A percentile compares a stretch with the other conserved stretches of the same genome.
Evolutionary conservation across 2,329 filamentous ascomycete genomes (phyloP).

Genomic region (Purpureocillium lavendulum): DNA sequence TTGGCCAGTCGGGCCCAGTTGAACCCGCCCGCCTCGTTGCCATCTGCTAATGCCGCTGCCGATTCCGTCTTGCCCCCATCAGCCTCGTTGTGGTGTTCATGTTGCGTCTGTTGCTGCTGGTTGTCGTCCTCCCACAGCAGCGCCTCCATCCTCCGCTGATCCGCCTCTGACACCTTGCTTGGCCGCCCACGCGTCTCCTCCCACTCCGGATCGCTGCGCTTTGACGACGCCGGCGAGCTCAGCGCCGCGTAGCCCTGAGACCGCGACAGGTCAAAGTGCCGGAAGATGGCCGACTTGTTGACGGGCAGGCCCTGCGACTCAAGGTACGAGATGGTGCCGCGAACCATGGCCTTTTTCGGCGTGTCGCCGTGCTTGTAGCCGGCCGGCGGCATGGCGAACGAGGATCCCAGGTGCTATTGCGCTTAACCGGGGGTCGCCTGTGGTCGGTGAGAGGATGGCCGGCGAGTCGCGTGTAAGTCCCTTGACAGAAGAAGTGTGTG

Average conservation of each 20-base stretch:
- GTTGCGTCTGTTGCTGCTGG: conserved; percentile 2
- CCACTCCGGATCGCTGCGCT: conserved; percentile 28
- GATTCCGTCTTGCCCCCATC: too few species aligned
- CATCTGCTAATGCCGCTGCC: too few species aligned
- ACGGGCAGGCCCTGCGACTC: conserved; percentile 27
- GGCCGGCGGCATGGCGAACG: conserved; percentile 2
- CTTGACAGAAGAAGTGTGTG: conserved; percentile 17
- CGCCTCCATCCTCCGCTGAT: conserved; percentile 26
- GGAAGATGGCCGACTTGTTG: conserved; percentile 30
- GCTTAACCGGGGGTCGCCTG: neutral
- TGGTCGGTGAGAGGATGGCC: neutral
- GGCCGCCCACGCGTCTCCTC: conserved; percentile 28
- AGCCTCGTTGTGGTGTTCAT: neutral
- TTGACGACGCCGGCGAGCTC: conserved; percentile 18
- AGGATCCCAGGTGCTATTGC: neutral
- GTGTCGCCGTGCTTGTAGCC: conserved; percentile 28
- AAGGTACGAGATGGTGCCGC: conserved; percentile 29
- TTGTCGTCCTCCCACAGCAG: conserved; percentile 25
- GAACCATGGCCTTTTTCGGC: conserved; percentile 28
- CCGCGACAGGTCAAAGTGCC: conserved; percentile 28
- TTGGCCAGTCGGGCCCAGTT: conserved; percentile 25
- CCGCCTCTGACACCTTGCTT: conserved; percentile 22
- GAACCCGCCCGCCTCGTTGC: conserved; percentile 17
- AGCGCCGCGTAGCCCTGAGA: conserved; percentile 28
- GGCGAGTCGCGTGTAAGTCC: conserved; percentile 6